Percentiles rank a stretch among this genome's conserved stretches.
phyloP scores from a whole-genome alignment of 2,329 filamentous ascomycete genomes.

The Colletotrichum sp. region DNA sequence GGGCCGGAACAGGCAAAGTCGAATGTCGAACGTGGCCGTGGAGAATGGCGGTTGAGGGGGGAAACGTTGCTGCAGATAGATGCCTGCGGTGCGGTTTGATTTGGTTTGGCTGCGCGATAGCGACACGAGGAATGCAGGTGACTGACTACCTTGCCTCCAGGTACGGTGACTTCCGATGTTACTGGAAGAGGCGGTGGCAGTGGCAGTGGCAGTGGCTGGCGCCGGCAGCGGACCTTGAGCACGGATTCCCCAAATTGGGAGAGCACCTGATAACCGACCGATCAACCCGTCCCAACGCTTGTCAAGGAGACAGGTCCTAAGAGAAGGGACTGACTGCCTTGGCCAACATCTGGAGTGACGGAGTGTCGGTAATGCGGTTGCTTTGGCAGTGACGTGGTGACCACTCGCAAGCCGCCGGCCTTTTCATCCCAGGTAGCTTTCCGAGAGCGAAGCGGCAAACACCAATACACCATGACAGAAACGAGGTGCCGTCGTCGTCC shows the following conservation, averaged over 20 bases:
- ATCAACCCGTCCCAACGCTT: background rate
- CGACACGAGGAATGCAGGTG: background rate
- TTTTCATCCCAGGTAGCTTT: background rate
- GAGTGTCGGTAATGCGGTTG: background rate
- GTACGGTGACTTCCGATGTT: background rate
- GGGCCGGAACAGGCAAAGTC: background rate
- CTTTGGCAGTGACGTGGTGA: background rate
- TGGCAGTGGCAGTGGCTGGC: background rate
- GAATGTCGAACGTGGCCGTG: constrained; percentile 1
- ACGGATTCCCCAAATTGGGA: background rate
- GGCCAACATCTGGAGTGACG: background rate
- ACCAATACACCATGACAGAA: background rate
- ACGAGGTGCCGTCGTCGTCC: background rate
- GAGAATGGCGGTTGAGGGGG: background rate
- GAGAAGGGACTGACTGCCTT: background rate
- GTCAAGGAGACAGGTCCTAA: background rate
- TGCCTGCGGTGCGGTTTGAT: background rate
- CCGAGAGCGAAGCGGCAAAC: background rate
- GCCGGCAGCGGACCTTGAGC: background rate
- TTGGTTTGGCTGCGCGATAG: background rate
- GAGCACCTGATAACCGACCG: background rate
- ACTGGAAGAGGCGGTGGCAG: background rate
- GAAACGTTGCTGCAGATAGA: background rate
- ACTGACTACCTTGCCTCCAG: background rate
- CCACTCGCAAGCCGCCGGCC: background rate